Evolutionary conservation across 1,284 basidiomycete genomes (phyloP).

Genomic region (Cryptococcus maquisensis): DNA sequence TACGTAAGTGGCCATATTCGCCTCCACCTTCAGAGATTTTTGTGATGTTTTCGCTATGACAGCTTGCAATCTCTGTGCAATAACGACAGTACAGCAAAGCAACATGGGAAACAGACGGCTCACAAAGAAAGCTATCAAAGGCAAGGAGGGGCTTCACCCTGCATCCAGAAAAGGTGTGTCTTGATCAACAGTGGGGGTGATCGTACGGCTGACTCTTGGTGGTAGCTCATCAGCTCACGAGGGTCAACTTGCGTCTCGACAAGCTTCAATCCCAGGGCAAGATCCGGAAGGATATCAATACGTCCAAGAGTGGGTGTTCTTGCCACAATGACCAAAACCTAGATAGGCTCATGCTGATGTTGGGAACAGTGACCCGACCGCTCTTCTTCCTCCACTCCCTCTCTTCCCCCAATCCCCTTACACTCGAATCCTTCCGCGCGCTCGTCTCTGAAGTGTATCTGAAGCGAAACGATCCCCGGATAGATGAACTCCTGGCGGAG

Average conservation of each 20-base stretch:
- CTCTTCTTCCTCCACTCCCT: constrained; percentile 74
- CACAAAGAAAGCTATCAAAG: constrained; percentile 49
- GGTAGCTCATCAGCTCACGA: constrained; percentile 66
- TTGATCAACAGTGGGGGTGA: background rate
- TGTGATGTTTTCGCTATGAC: background rate
- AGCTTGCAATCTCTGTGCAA: background rate
- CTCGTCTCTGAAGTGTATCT: constrained; percentile 70
- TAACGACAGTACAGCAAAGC: background rate
- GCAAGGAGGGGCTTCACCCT: constrained; percentile 46
- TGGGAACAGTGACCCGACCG: constrained; percentile 60
- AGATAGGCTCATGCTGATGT: background rate
- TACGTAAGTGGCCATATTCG: background rate
- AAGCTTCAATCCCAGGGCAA: constrained; percentile 59
- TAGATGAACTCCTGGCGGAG: constrained; percentile 60
- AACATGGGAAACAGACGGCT: constrained; percentile 33
- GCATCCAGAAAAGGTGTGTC: constrained; percentile 44
- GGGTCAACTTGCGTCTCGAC: constrained; percentile 65
- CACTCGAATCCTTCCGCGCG: constrained; percentile 64
- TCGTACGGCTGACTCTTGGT: background rate
- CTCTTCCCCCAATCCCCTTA: constrained; percentile 56
- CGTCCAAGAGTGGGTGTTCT: constrained; percentile 31
- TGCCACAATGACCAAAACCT: background rate
- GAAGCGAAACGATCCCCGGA: constrained; percentile 63
- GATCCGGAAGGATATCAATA: constrained; percentile 53
- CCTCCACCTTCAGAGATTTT: background rate